Base-by-base conservation (phyloP, 805 yeast genomes). In the Pichia gijzeniarum region DNA sequence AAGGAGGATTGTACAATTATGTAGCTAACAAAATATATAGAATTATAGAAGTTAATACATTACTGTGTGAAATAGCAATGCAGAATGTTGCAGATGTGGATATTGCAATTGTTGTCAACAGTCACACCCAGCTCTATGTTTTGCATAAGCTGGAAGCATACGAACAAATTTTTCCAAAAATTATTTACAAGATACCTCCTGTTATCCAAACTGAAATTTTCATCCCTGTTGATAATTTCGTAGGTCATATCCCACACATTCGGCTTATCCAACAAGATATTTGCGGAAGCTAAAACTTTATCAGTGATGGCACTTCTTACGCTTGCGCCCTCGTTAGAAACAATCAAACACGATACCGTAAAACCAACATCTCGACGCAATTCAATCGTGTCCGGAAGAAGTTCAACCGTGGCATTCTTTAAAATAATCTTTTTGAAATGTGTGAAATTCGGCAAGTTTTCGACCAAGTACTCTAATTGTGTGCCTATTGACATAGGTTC, bases 1-100 rank as follows among this genome's bases (percentile, higher is more conserved):
- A 61, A 54, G 21, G 54, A 54, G 25, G 63, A 62, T 40, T 63
- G 68, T 50, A 59, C 62, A 7, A 62, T 63, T 40, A 61, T 63
- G 67, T 63, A 48, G 53, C 6, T 39, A 25, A 10, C 6, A 10
- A 25, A 10, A 25, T 6, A 25, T 7, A 25, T 25, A 25, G 28
- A 25, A 25, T 25, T 25, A 25, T 25, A 25, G 28, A 10, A 25
- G 10, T 37, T 9, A 22, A 25, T 21, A n/a, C 3, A 10, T 9
- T 43, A 43, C 2, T 20, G 14, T 10, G 54, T 48, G 34, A 33
- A 51, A 30, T 51, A 48, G 28, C 34, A 31, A 20, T 51, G 54
- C 18, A 48, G 38, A 9, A 51, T 48, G 20, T 48, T 47, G 6
- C 5, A 7, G 13, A 48, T 32, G 14, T 19, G 9, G 3, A 46